These are phyloP conservation scores for Zangia roseola DNA, from an alignment of 768 basidiomycete species.

Conservation along the genomic window DNA sequence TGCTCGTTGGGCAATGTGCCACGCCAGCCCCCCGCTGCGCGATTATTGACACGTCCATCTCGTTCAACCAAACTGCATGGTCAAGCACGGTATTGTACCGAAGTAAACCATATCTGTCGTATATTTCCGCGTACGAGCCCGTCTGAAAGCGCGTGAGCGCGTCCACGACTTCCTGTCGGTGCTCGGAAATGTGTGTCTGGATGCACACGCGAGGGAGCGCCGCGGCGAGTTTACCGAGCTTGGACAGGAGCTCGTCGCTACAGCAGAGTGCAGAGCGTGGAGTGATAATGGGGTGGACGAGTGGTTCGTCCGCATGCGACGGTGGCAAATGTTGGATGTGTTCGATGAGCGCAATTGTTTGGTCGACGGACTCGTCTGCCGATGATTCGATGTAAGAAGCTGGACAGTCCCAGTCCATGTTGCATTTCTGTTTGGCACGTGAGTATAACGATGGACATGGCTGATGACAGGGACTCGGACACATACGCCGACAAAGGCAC, in stretches of 20 bases:
- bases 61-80: slow-evolving; percentile 77
- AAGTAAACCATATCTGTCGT: slow-evolving; percentile 73
- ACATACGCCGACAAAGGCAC: slow-evolving; percentile 80
- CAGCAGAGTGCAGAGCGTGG: slow-evolving; percentile 93
- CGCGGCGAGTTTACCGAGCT: slow-evolving; percentile 56
- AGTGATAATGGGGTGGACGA: slow-evolving; percentile 87
- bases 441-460: slow-evolving; percentile 5
- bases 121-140: slow-evolving; percentile 71
- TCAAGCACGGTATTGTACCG: slow-evolving; percentile 78
- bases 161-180: slow-evolving; percentile 62
- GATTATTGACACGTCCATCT: slow-evolving; percentile 70
- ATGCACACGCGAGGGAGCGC: slow-evolving; percentile 61
- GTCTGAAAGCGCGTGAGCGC: slow-evolving; percentile 67
- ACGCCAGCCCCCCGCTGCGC: slow-evolving; percentile 64
- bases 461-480: too few relatives aligned
- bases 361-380: slow-evolving; percentile 48
- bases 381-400: slow-evolving; percentile 64
- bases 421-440: slow-evolving; percentile 23
- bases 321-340: slow-evolving; percentile 59
- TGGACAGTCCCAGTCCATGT: slow-evolving; percentile 60
- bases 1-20: slow-evolving; percentile 91
- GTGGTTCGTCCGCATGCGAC: slow-evolving; percentile 38
- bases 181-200: slow-evolving; percentile 93
- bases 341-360: slow-evolving; percentile 61
- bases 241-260: slow-evolving; percentile 57